Conservation (phyloP, 371 early-diverging fungal genomes). For the Zychaea mexicana region DNA sequence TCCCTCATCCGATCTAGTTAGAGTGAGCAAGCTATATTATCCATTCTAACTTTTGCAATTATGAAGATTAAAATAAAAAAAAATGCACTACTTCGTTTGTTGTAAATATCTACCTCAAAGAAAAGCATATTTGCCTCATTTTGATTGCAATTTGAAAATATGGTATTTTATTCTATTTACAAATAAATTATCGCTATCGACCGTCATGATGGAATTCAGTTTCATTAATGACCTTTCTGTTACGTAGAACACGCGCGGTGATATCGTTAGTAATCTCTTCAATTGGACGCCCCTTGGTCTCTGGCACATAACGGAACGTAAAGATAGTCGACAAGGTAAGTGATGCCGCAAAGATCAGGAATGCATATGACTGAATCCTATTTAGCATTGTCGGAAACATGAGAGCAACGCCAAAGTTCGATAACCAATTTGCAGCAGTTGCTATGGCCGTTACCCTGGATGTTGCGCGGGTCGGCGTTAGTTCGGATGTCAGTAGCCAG, state of each 20-base stretch:
- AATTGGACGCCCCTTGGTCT: constrained; percentile 72
- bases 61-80: no score
- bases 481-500: constrained; percentile 76
- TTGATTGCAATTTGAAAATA: background rate
- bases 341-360: constrained; percentile 55
- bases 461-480: constrained; percentile 69
- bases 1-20: background rate
- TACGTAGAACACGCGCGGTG: background rate
- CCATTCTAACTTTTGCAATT: no score
- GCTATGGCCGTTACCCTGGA: constrained; percentile 57
- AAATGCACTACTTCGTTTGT: background rate
- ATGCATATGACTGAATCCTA: constrained; percentile 56
- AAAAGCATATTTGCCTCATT: no score
- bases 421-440: constrained; percentile 63
- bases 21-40: background rate
- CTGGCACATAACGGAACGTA: constrained; percentile 66
- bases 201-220: background rate
- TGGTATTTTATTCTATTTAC: background rate
- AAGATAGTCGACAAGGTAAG: constrained; percentile 27
- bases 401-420: constrained; percentile 51
- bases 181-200: background rate
- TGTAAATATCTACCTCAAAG: background rate
- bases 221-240: background rate
- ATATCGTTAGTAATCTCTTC: constrained; percentile 52
- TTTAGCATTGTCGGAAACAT: constrained; percentile 55